Base-by-base conservation (phyloP, 768 basidiomycete species). In the Macrocybe gigantea region DNA sequence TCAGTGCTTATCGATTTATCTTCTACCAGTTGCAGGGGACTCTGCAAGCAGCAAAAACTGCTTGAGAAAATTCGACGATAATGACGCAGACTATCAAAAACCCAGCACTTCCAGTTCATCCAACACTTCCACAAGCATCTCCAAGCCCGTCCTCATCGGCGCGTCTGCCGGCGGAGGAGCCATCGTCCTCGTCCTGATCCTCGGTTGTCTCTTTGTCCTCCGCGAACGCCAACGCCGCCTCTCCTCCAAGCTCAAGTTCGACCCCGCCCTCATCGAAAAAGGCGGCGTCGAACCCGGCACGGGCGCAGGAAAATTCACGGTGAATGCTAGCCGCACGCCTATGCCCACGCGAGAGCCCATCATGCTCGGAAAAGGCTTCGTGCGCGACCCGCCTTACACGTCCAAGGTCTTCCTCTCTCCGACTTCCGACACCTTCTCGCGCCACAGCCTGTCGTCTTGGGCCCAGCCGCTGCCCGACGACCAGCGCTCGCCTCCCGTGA, bases 91-190 rank as follows among this genome's bases (percentile, higher is more conserved):
- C 13, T 31, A 22, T 22, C 22, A 22, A 22, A 22, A 22, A 8
- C 12, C 30, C 15, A 3, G 33, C 34, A 38, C 8, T 22, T 33
- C 40, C 7, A 7, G 11, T 33, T 31, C 38, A 12, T 14, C 47
- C 9, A 35, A 9, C 34, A 48, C 49, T 10, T 53, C 61, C 8
- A 22, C 22, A 22, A 52, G 63, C 61, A 53, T 46, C 57, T 46
- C 30, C 38, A 82, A 76, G 51, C 60, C 60, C 15, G 65, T 72
- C 7, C 64, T 78, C 44, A 74, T 81, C 42, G 76, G 75, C 5
- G 61, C 73, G 33, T 64, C 71, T 34, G 60, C 70, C 33, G 74
- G 68, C 33, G 69, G 69, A n/a, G 64, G 59, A 31, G 59, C 69
- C 6, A 57, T 78, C 8, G 57, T 65, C n/a, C 34, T 74, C 5